Evolutionary conservation across 2,329 filamentous ascomycete genomes (phyloP), one percentile per base, ranked within the genome.

Genomic region (Cadophora luteo-olivacea): DNA sequence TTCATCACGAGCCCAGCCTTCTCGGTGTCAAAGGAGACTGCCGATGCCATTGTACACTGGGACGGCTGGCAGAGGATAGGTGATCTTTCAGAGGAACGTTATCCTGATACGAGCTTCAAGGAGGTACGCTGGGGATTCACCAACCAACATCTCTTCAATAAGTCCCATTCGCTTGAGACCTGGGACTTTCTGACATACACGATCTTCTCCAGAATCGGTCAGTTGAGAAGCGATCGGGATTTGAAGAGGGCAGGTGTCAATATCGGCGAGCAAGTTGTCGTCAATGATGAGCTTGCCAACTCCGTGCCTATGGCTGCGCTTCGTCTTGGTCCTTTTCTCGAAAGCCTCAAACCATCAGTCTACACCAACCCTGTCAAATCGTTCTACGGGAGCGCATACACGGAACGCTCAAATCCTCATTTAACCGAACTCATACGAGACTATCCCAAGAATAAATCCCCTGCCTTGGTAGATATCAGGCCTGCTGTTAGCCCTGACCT

Each of bases 211-310:
- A 69, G 66, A 25, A 72, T 78, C 11, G 74, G 77, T 16, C 72
- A 75, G 52, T 48, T 77, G n/a, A 73, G 76, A 36, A 72, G 74
- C 38, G 76, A 78, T 64, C 51, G 48, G 0, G 76, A 78, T 66
- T 70, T 78, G 16, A 24, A 33, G 7, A 68, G 38, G 64, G 73
- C 73, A 65, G 75, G 74, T 1, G 57, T 76, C 4, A 52, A 69
- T 7, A 55, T 74, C 14, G 68, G 64, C 14, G 66, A 75, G 29
- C 70, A 70, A 32, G 66, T 67, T 19, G 25, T 74, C 5, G 71
- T 74, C 3, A 70, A 63, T 0, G 66, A 74, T 9, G 73, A 75
- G 36, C 33, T 75, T 9, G 54, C 75, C 38, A 72, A 67, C 54
- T 72, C 75, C 24, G 33, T 77, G 9, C 76, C 77, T 0, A 62